Conservation (phyloP, 768 basidiomycete genomes). For the Russula foetens region DNA sequence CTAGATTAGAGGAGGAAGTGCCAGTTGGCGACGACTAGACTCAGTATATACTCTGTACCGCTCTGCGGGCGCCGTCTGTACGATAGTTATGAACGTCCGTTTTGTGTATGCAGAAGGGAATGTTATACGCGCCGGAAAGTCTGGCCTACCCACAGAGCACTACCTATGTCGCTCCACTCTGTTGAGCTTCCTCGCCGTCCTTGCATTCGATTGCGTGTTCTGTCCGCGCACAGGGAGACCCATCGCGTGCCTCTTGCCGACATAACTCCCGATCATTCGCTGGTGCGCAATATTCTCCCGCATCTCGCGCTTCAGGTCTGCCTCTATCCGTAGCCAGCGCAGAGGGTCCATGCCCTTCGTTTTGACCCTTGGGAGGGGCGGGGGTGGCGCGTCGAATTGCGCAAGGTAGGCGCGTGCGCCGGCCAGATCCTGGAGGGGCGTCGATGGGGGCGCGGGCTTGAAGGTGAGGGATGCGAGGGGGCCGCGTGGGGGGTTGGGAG, state of each 20-base stretch:
- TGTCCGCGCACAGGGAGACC: slow-evolving; percentile 91
- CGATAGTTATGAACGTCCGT: slow-evolving; percentile 1
- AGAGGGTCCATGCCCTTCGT: slow-evolving; percentile 47
- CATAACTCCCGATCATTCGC: slow-evolving; percentile 89
- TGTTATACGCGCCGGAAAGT: no score
- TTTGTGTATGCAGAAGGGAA: no score
- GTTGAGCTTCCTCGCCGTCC: slow-evolving; percentile 88
- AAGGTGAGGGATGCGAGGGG: slow-evolving; percentile 55
- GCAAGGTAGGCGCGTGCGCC: slow-evolving; percentile 14
- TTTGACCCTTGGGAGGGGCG: slow-evolving; percentile 7
- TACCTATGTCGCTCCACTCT: slow-evolving; percentile 56
- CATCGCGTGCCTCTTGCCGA: slow-evolving; percentile 90
- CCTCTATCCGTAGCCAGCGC: slow-evolving; percentile 74
- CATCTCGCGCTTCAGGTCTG: slow-evolving; percentile 73
- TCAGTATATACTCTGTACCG: background rate
- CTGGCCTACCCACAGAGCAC: no score
- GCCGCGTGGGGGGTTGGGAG: slow-evolving; percentile 53
- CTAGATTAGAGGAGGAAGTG: slow-evolving; percentile 95
- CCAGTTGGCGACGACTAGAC: slow-evolving; percentile 83
- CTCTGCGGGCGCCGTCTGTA: background rate
- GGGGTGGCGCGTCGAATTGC: background rate
- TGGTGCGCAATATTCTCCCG: slow-evolving; percentile 91
- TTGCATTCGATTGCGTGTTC: slow-evolving; percentile 84
- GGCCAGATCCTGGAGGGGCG: slow-evolving; percentile 27
- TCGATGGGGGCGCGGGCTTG: slow-evolving; percentile 38